Evolutionary conservation across 1,284 basidiomycete genomes (phyloP), one percentile per base, ranked within the genome.

Genomic region (Cutaneotrichosporon cavernicola): DNA sequence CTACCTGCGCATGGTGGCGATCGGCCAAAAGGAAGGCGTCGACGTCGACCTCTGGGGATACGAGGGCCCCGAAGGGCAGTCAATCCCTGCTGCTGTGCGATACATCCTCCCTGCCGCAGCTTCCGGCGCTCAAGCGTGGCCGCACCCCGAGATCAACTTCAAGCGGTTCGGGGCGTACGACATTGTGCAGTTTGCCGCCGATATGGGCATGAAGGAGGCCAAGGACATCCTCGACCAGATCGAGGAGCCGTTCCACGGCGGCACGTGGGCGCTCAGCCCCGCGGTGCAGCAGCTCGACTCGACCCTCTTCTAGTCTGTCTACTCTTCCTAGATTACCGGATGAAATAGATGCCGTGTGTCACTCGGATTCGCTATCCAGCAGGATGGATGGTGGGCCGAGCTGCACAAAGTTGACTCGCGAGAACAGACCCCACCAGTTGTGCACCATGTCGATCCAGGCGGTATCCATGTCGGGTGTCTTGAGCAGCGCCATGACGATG

Each of bases 381-480:
- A 18, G 0, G 31, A 40, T 56, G 11, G 21, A 34, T 10, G 36
- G 53, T 18, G 71, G 66, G 18, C 68, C 69, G 57, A 73, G 61
- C 60, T 73, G 72, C 30, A 73, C 66, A 61, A 71, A 73, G 56
- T 72, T 69, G 58, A 72, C 65, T 31, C 63, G 61, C 21, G 66
- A 70, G 36, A 69, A 72, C 47, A 32, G 43, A 16, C 13, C 65
- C 72, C 72, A 73, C 72, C 72, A 73, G 43, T 69, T 67, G 63
- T 69, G 70, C 6, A 72, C 64, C 36, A 58, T 66, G 22, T 67
- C 65, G 21, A 69, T 68, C 58, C 69, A 65, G 51, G 63, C 64
- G 31, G 66, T 62, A 26, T 63, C 64, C 62, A 64, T 59, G 22
- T 61, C 69, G n/a, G 65, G 65, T 21, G 60, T 61, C 9, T 64